A percentile compares a stretch with the other conserved stretches of the same genome.
Evolutionary conservation across 805 yeast genomes (phyloP).

Genomic region (Cephaloascus albidus): DNA sequence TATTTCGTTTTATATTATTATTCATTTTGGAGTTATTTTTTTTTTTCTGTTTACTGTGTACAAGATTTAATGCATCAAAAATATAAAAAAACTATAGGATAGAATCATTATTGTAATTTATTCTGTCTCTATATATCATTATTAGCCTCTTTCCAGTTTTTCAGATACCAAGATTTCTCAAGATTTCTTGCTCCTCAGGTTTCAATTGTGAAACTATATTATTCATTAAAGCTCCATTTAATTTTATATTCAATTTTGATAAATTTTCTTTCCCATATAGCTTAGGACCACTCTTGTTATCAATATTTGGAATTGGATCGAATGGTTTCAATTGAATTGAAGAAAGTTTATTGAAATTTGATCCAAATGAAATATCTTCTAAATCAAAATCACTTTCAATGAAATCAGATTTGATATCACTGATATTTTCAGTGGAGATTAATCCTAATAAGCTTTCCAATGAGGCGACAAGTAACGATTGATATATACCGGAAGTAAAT

Average conservation of each 20-base stretch:
- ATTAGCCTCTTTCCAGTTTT: too few relatives aligned
- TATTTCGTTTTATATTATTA: too few relatives aligned
- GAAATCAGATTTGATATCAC: constrained; percentile 15
- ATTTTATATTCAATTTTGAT: constrained; percentile 5
- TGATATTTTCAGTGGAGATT: constrained; percentile 21
- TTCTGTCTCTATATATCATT: too few relatives aligned
- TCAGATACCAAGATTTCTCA: not conserved
- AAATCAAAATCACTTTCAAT: constrained; percentile 44
- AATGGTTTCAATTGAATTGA: constrained; percentile 50
- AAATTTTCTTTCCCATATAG: constrained; percentile 9
- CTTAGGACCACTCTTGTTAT: constrained; percentile 8
- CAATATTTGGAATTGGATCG: constrained; percentile 62
- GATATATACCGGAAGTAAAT: constrained; percentile 31
- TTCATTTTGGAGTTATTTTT: too few relatives aligned
- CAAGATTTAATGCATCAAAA: too few relatives aligned
- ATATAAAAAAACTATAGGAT: too few relatives aligned
- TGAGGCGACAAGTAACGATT: constrained; percentile 29
- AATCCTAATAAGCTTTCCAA: constrained; percentile 32
- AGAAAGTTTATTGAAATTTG: constrained; percentile 67
- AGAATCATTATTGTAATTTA: too few relatives aligned
- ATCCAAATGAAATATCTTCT: constrained; percentile 74
- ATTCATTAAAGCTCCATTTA: not conserved
- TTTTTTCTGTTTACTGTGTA: too few relatives aligned
- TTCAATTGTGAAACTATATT: not conserved
- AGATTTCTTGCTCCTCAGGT: not conserved